Percentiles rank a stretch among this genome's conserved stretches.
Evolutionary conservation across 176 grass and related monocot species (phyloP).

Genomic region (Luzula sylvatica): DNA sequence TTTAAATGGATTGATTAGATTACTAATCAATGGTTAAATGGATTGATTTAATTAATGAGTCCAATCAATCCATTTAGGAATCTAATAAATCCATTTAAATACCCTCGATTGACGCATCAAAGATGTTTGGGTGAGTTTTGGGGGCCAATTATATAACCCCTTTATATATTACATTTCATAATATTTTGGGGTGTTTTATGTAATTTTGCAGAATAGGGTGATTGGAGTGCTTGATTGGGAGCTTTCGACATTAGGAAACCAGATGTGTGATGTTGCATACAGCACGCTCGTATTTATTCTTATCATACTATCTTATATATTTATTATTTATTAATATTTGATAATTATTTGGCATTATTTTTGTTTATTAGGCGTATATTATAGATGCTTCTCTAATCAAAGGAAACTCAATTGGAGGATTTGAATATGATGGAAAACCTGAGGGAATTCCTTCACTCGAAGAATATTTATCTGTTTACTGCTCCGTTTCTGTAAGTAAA

Average conservation of each 20-base stretch:
- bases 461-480: slow-evolving; percentile 83
- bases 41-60: no score
- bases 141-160: no score
- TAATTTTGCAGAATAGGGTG: slow-evolving; percentile 55
- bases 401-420: slow-evolving; percentile 48
- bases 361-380: slow-evolving; percentile 54
- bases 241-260: slow-evolving; percentile 92
- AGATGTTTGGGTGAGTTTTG: no score
- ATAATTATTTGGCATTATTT: background rate
- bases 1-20: no score
- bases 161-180: slow-evolving; percentile 2
- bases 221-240: slow-evolving; percentile 99
- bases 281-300: slow-evolving; percentile 51
- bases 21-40: slow-evolving; percentile 2
- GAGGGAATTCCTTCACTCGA: slow-evolving; percentile 78
- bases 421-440: slow-evolving; percentile 49
- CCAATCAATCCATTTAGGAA: no score
- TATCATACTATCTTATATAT: background rate
- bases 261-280: slow-evolving; percentile 98
- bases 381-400: slow-evolving; percentile 27
- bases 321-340: background rate
- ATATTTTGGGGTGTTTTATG: background rate
- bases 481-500: slow-evolving; percentile 53
- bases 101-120: no score
- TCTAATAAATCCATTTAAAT: no score